Percentiles rank a stretch among this genome's conserved stretches.
Evolutionary conservation across 1,284 basidiomycete species (phyloP).

Genomic region (Hypsizygus ulmarius): DNA sequence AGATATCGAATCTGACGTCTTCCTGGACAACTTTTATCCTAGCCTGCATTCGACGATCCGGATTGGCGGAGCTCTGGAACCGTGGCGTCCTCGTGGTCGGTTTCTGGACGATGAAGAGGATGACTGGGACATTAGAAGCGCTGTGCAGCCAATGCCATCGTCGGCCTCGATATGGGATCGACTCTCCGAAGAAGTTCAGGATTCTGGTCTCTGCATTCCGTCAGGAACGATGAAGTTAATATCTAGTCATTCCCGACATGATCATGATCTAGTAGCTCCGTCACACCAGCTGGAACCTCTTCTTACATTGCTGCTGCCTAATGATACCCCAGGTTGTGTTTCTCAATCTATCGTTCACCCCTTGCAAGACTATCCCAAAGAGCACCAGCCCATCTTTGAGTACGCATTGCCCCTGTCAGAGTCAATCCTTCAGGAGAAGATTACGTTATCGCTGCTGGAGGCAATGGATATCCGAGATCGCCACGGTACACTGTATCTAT

Average conservation of each 20-base stretch:
- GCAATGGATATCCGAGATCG: constrained; percentile 32
- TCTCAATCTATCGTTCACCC: neutral
- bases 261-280: neutral
- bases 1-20: neutral
- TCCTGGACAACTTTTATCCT: neutral
- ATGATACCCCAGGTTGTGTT: neutral
- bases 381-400: neutral
- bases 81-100: constrained; percentile 1
- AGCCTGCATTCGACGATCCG: neutral
- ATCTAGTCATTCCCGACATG: neutral
- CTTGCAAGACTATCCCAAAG: neutral
- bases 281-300: constrained; percentile 2
- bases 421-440: constrained; percentile 28
- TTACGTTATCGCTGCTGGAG: constrained; percentile 36
- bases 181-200: neutral
- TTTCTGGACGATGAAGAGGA: constrained; percentile 13
- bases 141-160: constrained; percentile 21
- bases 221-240: neutral
- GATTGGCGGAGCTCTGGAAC: neutral
- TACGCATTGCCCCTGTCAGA: constrained; percentile 14
- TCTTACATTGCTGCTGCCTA: constrained; percentile 5
- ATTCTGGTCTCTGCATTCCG: neutral
- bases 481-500: neutral
- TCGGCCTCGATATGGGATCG: constrained; percentile 21
- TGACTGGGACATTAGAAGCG: constrained; percentile 1